Percentiles rank a stretch among this genome's conserved stretches.
Evolutionary conservation across 2,329 filamentous ascomycete species (phyloP).

Genomic region (Cytospora mali): DNA sequence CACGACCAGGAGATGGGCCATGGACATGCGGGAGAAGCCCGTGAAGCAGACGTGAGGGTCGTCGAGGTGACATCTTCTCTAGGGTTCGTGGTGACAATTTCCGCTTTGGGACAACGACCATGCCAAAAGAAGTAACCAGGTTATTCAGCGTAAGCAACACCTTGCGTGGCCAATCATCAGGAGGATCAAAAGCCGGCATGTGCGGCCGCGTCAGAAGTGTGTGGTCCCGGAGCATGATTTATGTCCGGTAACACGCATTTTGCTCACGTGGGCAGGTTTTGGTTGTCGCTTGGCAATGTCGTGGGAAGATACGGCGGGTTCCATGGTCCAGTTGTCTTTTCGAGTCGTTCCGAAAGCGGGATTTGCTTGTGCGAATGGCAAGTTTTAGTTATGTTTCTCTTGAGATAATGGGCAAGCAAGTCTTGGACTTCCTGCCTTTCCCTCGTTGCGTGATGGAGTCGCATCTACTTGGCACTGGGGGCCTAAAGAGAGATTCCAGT

Average conservation of each 20-base stretch:
- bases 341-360: background rate
- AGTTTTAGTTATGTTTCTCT: background rate
- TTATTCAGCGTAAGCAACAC: slow-evolving; percentile 22
- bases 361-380: background rate
- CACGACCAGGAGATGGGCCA: background rate
- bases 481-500: too few relatives aligned
- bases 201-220: slow-evolving; percentile 10
- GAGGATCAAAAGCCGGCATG: background rate
- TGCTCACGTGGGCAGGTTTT: background rate
- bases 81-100: slow-evolving; percentile 10
- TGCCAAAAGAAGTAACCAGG: slow-evolving; percentile 21
- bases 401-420: background rate
- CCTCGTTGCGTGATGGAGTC: too few relatives aligned
- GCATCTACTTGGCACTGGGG: too few relatives aligned
- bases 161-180: slow-evolving; percentile 12
- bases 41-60: slow-evolving; percentile 17
- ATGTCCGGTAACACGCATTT: slow-evolving; percentile 10
- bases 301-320: background rate
- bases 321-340: background rate
- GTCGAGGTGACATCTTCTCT: slow-evolving; percentile 13
- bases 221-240: background rate
- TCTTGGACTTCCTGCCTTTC: too few relatives aligned
- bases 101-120: slow-evolving; percentile 18
- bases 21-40: slow-evolving; percentile 9
- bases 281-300: background rate